phyloP scores from a whole-genome alignment of 176 grass and related monocot genomes.

The Rhipidocladum racemiflorum region DNA sequence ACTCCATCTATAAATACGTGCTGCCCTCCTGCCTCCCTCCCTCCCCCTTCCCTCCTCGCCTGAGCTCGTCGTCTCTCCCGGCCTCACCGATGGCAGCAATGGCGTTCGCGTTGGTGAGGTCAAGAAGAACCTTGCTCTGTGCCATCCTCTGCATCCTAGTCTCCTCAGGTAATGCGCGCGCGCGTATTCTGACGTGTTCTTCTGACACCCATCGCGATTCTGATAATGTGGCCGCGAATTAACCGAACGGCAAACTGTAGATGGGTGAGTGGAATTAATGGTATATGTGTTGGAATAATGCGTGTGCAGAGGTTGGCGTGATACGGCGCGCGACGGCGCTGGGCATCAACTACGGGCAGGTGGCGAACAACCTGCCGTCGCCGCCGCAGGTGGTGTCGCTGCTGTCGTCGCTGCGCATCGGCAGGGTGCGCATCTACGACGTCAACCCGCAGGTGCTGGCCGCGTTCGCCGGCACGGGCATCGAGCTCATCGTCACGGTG shows the following conservation, averaged over 20 bases:
- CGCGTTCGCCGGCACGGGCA: conserved; percentile 62
- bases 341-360: conserved; percentile 98
- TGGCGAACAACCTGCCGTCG: conserved; percentile 74
- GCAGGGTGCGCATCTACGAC: conserved; percentile 88
- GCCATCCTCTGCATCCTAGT: conserved; percentile 52
- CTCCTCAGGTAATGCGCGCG: conserved; percentile 48
- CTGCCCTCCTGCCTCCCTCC: conserved; percentile 3
- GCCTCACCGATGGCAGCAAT: conserved; percentile 18
- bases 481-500: conserved; percentile 84
- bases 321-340: conserved; percentile 35
- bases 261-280: neutral
- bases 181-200: neutral
- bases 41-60: conserved; percentile 32
- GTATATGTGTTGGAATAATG: neutral
- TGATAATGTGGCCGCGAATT: neutral
- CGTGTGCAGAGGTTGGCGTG: conserved; percentile 53
- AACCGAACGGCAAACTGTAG: neutral
- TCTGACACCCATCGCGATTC: neutral
- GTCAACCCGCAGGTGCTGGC: conserved; percentile 73
- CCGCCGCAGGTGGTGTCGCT: conserved; percentile 59
- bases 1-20: conserved; percentile 21
- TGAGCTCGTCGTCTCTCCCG: neutral
- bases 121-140: neutral
- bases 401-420: conserved; percentile 57
- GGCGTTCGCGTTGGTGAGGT: conserved; percentile 12